Conservation (phyloP, 2,329 filamentous ascomycete species). For the Scopulariopsis brevicaulis region DNA sequence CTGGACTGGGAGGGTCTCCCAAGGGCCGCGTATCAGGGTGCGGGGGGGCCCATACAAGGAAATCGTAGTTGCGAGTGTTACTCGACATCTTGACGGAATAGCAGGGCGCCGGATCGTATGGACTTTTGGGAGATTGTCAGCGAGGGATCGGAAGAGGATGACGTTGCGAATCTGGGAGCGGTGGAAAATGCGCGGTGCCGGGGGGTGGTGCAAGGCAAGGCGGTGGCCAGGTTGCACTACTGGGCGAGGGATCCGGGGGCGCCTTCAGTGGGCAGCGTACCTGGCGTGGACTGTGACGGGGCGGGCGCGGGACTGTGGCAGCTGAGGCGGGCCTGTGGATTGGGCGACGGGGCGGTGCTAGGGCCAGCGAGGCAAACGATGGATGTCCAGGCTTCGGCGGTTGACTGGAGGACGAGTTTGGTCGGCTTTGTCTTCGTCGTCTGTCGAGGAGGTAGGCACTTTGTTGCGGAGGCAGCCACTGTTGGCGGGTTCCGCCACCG, state of each 20-base stretch:
- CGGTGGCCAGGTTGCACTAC: neutral
- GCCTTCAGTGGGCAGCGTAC: neutral
- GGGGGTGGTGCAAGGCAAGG: neutral
- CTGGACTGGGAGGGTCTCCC: conserved; percentile 9
- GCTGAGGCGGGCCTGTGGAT: neutral
- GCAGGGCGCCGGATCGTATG: neutral
- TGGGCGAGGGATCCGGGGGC: neutral
- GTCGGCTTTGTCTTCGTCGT: neutral
- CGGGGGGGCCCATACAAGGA: conserved; percentile 59
- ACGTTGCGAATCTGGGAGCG: neutral
- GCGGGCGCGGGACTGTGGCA: neutral
- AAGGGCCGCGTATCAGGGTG: conserved; percentile 9
- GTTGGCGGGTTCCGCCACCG: neutral
- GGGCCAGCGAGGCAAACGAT: neutral
- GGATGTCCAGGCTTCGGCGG: neutral
- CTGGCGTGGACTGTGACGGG: neutral
- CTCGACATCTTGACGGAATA: conserved; percentile 57
- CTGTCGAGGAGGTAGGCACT: neutral
- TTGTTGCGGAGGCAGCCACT: neutral
- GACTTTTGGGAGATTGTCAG: neutral
- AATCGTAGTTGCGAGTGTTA: conserved; percentile 95
- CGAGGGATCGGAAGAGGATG: neutral
- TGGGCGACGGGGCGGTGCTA: neutral
- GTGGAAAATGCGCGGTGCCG: neutral
- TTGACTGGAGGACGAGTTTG: neutral